Conservation (phyloP, 2,329 filamentous ascomycete genomes). For the Arachnomyces sp. region DNA sequence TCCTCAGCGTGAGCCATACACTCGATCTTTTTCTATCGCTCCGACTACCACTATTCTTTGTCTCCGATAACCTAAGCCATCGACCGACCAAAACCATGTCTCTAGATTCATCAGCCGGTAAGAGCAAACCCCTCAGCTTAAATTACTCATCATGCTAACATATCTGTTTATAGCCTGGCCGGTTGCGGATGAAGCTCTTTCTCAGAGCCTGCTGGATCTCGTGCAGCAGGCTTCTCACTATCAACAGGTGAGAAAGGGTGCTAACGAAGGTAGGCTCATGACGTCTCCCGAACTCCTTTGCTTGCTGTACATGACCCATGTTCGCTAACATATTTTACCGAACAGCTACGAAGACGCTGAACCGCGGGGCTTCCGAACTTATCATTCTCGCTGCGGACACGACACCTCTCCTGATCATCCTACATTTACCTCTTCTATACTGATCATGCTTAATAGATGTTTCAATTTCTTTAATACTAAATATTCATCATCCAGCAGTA, state of each 20-base stretch:
- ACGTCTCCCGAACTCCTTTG: not conserved
- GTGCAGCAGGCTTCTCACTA: conserved; percentile 59
- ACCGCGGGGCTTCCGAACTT: conserved; percentile 82
- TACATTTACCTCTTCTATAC: conserved; percentile 80
- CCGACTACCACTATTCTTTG: too few relatives aligned
- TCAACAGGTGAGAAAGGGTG: conserved; percentile 78
- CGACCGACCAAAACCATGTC: not conserved
- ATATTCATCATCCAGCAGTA: too few relatives aligned
- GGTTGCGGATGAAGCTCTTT: conserved; percentile 62
- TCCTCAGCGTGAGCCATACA: too few relatives aligned
- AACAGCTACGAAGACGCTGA: conserved; percentile 70
- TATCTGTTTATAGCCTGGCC: conserved; percentile 51
- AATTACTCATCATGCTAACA: too few relatives aligned
- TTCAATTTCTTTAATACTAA: too few relatives aligned
- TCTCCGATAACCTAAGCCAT: too few relatives aligned
- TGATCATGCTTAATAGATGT: too few relatives aligned
- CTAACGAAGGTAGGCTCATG: conserved; percentile 55
- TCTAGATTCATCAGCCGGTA: not conserved
- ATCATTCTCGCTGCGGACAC: conserved; percentile 82
- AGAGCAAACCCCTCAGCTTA: not conserved
- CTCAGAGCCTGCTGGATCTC: conserved; percentile 74
- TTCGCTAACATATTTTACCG: conserved; percentile 8
- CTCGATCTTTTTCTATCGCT: too few relatives aligned
- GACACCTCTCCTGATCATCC: conserved; percentile 73
- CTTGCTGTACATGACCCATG: conserved; percentile 1